Evolutionary conservation across 2,329 filamentous ascomycete genomes (phyloP), one percentile per base, ranked within the genome.

Genomic region (Diplodia corticola): DNA sequence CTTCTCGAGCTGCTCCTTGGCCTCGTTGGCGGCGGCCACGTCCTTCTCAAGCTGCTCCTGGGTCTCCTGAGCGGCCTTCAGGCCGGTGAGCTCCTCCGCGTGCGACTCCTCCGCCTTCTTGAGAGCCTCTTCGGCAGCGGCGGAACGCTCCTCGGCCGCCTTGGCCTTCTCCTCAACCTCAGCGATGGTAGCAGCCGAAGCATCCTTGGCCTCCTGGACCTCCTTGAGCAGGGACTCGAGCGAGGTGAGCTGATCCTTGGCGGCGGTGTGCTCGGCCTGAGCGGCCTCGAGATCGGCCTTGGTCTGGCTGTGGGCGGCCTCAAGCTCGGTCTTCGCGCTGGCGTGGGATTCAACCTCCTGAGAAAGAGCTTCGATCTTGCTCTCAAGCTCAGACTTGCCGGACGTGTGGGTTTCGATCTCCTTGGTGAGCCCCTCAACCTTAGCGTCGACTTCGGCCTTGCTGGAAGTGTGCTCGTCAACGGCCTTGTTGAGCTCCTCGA

Each of bases 311-410:
- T 63, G 65, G 50, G 49, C 51, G 10, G 63, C 53, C 33, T 66
- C 64, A 5, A 60, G 22, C 15, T 50, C 64, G 20, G 54, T 53
- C 40, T 65, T 65, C 22, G 46, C 49, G 35, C 48, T 63, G 20
- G 55, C 49, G 24, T 53, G 55, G 24, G 64, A 50, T 5, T 64
- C 50, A 15, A 63, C 65, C 28, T 67, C 65, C 40, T 63, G 33
- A 24, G 60, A 59, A n/a, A 51, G 54, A 4, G 33, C 54, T 28
- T 67, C 65, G 22, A 67, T 37, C 48, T 54, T 55, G 37, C 54
- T 55, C 55, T 69, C 66, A 5, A 68, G 44, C 60, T 69, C 65
- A 7, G 50, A 48, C 50, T 67, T 67, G 28, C 20, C 26, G 28
- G 59, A 40, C 17, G 49, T 51, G 50, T 63, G 65, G 28, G 49